Evolutionary conservation across 169 alveolate genomes (phyloP), one percentile per base, ranked within the genome.

Genomic region (Amoebophrya sp.): DNA sequence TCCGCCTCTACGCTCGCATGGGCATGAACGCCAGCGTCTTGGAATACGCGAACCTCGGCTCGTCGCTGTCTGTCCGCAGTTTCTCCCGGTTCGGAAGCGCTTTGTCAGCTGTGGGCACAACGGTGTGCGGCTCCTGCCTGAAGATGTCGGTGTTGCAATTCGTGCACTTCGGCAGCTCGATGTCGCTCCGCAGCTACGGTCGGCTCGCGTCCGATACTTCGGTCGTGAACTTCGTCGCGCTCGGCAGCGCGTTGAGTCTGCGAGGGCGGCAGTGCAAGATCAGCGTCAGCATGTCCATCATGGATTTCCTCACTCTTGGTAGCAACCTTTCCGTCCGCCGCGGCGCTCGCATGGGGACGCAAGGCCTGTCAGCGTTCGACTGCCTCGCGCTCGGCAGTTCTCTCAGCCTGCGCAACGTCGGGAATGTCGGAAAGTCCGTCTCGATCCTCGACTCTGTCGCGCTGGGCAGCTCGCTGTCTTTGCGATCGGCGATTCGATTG

Each of bases 81-180:
- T 40, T 40, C n/a, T 53, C 91, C 12, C 91, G 91, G 2, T 10
- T 33, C 53, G 91, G 91, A 53, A 89, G 77, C 77, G n/a, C 77
- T 12, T n/a, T 89, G 35, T 10, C 77, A 2, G 35, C 18, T 25
- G 10, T 12, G 83, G 83, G 35, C 18, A n/a, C 32, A 25, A 1
- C 10, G 32, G 83, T 25, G 35, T 2, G 1, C 83, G 83, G 83
- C 1, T 25, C 38, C 32, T 2, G 23, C 2, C 54, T 41, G 54
- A 66, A n/a, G 32, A 32, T 39, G 39, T 40, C 77, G 0, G 77
- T 41, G 77, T 12, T 39, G 66, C 77, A 40, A 39, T 32, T 2
- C 32, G 54, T 40, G 38, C 77, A 35, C 3, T 89, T 33, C 1
- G 91, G 91, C 32, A 89, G 91, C 38, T 23, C 77, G 35, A 32